A percentile compares a stretch with the other conserved stretches of the same genome.
Evolutionary conservation across 2,329 filamentous ascomycete genomes (phyloP).

Genomic region (Exophiala phaeomuriformis): DNA sequence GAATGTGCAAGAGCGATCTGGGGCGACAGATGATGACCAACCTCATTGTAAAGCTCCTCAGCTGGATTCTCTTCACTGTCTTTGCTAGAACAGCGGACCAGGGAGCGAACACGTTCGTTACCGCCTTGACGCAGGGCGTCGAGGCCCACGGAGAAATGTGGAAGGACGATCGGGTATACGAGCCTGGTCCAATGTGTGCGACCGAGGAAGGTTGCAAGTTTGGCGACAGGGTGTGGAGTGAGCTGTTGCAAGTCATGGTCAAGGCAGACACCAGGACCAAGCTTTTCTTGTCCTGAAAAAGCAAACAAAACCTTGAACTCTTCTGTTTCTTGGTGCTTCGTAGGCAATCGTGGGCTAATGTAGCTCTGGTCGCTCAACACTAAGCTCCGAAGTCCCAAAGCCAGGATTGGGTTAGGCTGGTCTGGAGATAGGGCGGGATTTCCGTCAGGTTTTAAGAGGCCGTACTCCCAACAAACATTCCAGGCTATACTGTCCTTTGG

Average conservation of each 20-base stretch:
- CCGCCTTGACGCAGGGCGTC: conserved; percentile 36
- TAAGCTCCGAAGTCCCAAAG: too few relatives aligned
- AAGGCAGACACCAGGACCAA: conserved; percentile 15
- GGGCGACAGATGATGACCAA: conserved; percentile 31
- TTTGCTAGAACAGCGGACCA: conserved; percentile 40
- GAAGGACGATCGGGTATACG: conserved; percentile 35
- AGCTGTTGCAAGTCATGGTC: conserved; percentile 34
- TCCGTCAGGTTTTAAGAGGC: too few relatives aligned
- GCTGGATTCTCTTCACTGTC: conserved; percentile 33
- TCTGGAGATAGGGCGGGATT: too few relatives aligned
- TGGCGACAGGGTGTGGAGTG: conserved; percentile 36
- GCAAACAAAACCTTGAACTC: background rate
- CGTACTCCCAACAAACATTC: too few relatives aligned
- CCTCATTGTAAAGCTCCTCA: conserved; percentile 20
- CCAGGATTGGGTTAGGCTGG: too few relatives aligned
- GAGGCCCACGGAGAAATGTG: conserved; percentile 41
- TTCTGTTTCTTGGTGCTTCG: background rate
- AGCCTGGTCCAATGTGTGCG: conserved; percentile 29
- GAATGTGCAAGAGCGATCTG: conserved; percentile 38
- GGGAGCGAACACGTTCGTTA: conserved; percentile 39
- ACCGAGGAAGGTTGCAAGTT: conserved; percentile 32
- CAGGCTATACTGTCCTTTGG: too few relatives aligned
- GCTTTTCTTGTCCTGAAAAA: conserved; percentile 9
- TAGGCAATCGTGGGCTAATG: background rate
- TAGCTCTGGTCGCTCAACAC: too few relatives aligned